Conservation (phyloP, 2,329 filamentous ascomycete genomes). For the Monosporascus sp. region DNA sequence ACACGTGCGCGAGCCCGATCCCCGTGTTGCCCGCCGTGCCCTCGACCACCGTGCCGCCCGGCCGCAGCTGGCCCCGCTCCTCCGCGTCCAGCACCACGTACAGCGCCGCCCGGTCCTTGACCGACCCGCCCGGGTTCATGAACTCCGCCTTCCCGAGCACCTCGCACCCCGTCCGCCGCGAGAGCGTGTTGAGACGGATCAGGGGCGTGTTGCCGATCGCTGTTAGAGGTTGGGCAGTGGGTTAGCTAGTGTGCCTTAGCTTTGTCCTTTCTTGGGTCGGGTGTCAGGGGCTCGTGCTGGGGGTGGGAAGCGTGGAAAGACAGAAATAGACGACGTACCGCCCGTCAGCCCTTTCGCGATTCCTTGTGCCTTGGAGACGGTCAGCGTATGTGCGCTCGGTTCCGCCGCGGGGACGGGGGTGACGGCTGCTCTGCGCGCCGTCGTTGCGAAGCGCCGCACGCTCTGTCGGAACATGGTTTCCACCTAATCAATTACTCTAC, state of each 20-base stretch:
- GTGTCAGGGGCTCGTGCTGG: neutral
- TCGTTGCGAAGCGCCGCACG: conserved; percentile 62
- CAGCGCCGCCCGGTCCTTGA: conserved; percentile 94
- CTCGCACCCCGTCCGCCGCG: conserved; percentile 86
- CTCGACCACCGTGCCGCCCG: conserved; percentile 92
- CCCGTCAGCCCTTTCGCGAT: conserved; percentile 73
- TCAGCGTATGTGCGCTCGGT: conserved; percentile 58
- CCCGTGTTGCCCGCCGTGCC: conserved; percentile 97
- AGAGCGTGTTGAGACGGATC: conserved; percentile 83
- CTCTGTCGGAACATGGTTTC: conserved; percentile 63
- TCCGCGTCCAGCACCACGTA: conserved; percentile 94
- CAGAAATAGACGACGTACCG: conserved; percentile 48
- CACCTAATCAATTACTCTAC: too few species aligned
- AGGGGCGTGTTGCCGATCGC: conserved; percentile 97
- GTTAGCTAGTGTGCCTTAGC: neutral
- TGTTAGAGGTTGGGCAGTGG: conserved; percentile 29
- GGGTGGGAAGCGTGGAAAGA: neutral
- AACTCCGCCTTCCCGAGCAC: conserved; percentile 97
- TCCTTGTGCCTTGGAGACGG: conserved; percentile 75
- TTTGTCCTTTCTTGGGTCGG: conserved; percentile 1
- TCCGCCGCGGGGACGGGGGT: conserved; percentile 27
- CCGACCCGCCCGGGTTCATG: conserved; percentile 92
- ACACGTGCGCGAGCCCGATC: conserved; percentile 95
- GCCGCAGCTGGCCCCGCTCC: conserved; percentile 72
- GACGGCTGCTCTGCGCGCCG: conserved; percentile 45